Conservation (phyloP, 495 filamentous ascomycete species). For the Lophiotrema nucula region DNA sequence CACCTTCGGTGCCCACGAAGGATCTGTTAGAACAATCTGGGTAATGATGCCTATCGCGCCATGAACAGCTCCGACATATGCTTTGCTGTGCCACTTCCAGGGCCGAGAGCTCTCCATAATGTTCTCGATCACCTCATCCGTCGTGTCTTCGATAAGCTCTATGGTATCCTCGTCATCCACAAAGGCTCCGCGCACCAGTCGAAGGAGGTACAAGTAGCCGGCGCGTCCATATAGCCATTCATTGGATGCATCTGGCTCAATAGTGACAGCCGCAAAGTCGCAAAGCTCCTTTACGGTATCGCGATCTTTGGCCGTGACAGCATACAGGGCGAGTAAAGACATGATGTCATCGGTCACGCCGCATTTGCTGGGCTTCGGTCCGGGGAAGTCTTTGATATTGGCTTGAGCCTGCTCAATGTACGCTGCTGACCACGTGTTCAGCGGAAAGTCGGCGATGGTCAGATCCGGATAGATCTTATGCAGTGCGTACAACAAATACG, state of each 20-base stretch:
- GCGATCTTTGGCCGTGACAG: slow-evolving; percentile 47
- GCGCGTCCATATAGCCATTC: slow-evolving; percentile 63
- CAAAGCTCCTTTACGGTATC: slow-evolving; percentile 47
- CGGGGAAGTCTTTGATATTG: slow-evolving; percentile 48
- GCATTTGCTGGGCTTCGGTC: slow-evolving; percentile 45
- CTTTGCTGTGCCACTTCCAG: slow-evolving; percentile 60
- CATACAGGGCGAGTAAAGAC: slow-evolving; percentile 51
- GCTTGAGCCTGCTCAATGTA: slow-evolving; percentile 45
- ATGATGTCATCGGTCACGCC: slow-evolving; percentile 59
- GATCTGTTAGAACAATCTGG: slow-evolving; percentile 58
- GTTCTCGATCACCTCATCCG: slow-evolving; percentile 47
- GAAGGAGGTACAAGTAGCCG: slow-evolving; percentile 60
- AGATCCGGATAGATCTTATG: slow-evolving; percentile 50
- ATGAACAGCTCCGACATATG: slow-evolving; percentile 61
- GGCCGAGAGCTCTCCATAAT: slow-evolving; percentile 45
- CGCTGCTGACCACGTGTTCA: slow-evolving; percentile 48
- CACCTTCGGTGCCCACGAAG: slow-evolving; percentile 43
- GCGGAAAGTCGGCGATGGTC: slow-evolving; percentile 44
- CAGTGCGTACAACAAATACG: slow-evolving; percentile 57
- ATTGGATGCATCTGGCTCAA: slow-evolving; percentile 42
- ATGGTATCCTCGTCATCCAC: slow-evolving; percentile 36
- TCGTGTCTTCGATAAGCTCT: slow-evolving; percentile 41
- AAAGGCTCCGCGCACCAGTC: slow-evolving; percentile 46
- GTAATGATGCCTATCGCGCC: slow-evolving; percentile 62
- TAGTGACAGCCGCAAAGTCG: slow-evolving; percentile 41